Evolutionary conservation across 148 eudicot genomes (phyloP).

Genomic region (Vaccinium corymbosum): DNA sequence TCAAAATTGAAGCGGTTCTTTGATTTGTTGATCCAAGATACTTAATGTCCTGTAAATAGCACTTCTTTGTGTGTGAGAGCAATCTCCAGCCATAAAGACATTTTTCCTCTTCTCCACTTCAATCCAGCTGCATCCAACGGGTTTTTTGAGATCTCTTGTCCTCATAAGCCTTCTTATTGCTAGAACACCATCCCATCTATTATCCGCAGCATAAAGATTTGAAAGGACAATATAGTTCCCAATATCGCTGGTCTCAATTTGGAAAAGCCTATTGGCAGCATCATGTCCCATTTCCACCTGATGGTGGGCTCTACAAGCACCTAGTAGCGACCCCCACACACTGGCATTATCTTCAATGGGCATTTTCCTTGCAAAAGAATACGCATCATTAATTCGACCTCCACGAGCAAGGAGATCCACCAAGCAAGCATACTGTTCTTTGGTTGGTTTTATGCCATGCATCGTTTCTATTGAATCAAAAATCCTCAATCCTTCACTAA

Average conservation of each 20-base stretch:
- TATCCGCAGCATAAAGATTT: conserved; percentile 62
- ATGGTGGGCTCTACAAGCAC: conserved; percentile 59
- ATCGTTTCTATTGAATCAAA: conserved; percentile 51
- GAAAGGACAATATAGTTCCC: conserved; percentile 66
- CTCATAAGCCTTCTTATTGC: conserved; percentile 59
- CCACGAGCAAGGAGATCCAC: conserved; percentile 76
- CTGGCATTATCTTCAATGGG: conserved; percentile 57
- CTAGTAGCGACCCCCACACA: conserved; percentile 58
- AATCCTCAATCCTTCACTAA: conserved; percentile 58
- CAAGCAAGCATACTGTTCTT: conserved; percentile 69
- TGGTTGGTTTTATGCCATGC: conserved; percentile 44
- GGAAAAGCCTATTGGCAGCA: conserved; percentile 47
- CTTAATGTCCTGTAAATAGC: conserved; percentile 28
- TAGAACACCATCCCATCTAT: conserved; percentile 64
- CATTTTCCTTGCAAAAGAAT: conserved; percentile 48
- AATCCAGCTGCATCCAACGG: conserved; percentile 72
- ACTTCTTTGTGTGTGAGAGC: conserved; percentile 31
- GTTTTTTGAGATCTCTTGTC: conserved; percentile 48
- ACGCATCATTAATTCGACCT: conserved; percentile 65
- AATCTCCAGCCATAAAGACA: conserved; percentile 42
- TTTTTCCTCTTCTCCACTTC: conserved; percentile 44
- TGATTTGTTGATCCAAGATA: conserved; percentile 36
- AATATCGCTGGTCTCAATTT: conserved; percentile 35
- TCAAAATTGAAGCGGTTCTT: conserved; percentile 21
- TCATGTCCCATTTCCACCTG: conserved; percentile 51